A percentile compares a stretch with the other conserved stretches of the same genome.
Conservation (phyloP, 2,329 filamentous ascomycete species). For the Sphaerulina musiva region DNA sequence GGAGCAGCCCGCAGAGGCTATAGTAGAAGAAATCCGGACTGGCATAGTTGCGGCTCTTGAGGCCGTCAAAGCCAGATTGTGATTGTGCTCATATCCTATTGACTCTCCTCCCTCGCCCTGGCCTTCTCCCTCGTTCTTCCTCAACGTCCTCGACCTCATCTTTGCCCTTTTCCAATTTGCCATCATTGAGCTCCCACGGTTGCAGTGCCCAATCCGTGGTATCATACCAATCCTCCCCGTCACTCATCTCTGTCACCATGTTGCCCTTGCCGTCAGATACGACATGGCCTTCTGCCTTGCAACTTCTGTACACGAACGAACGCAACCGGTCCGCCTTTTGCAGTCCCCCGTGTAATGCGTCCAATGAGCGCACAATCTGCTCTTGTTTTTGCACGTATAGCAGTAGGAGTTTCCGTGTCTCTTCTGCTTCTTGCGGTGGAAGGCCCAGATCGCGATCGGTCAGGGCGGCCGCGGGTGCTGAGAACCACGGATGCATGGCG, state of each 20-base stretch:
- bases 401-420: constrained; percentile 65
- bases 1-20: constrained; percentile 46
- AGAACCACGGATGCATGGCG: constrained; percentile 69
- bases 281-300: constrained; percentile 69
- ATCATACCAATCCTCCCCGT: constrained; percentile 87
- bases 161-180: constrained; percentile 72
- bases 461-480: constrained; percentile 55
- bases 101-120: constrained; percentile 21
- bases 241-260: constrained; percentile 60
- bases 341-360: constrained; percentile 62
- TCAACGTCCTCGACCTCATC: constrained; percentile 65
- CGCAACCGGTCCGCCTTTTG: constrained; percentile 66
- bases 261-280: constrained; percentile 37
- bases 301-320: constrained; percentile 65
- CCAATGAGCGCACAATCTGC: constrained; percentile 66
- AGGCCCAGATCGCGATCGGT: constrained; percentile 67
- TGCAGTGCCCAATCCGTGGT: constrained; percentile 66
- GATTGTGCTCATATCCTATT: constrained; percentile 23
- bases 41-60: not conserved
- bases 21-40: constrained; percentile 44
- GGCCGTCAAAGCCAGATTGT: constrained; percentile 1
- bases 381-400: constrained; percentile 81
- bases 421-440: constrained; percentile 67
- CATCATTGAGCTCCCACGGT: constrained; percentile 36
- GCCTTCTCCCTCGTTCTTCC: constrained; percentile 19